Percentiles rank a stretch among this genome's conserved stretches.
Evolutionary conservation across 768 basidiomycete species (phyloP).

Genomic region (Termitomyces sp.): DNA sequence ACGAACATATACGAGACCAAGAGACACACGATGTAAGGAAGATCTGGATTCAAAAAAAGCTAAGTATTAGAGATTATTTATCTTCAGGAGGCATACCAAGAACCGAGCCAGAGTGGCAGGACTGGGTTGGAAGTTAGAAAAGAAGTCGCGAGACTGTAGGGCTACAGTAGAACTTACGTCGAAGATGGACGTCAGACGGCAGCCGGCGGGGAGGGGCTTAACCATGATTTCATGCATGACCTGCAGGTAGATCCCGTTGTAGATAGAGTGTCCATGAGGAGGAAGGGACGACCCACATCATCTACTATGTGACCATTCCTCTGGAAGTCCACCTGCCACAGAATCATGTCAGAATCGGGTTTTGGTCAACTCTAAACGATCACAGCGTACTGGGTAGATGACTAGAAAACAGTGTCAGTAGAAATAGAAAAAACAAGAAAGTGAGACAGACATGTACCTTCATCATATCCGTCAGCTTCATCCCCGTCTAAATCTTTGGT

Average conservation of each 20-base stretch:
- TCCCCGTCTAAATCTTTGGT: constrained; percentile 79
- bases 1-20: background rate
- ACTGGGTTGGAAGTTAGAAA: constrained; percentile 32
- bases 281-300: constrained; percentile 50
- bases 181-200: constrained; percentile 81
- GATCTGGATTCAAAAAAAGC: constrained; percentile 34
- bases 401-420: constrained; percentile 33
- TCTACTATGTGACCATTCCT: constrained; percentile 77
- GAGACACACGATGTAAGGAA: constrained; percentile 56
- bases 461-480: constrained; percentile 80
- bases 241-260: constrained; percentile 25
- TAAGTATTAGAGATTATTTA: background rate
- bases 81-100: constrained; percentile 45
- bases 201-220: constrained; percentile 73
- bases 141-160: background rate
- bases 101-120: constrained; percentile 87
- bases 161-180: constrained; percentile 45
- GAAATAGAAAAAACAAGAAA: background rate
- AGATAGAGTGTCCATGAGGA: constrained; percentile 1
- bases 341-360: background rate
- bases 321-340: constrained; percentile 42
- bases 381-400: constrained; percentile 79
- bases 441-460: constrained; percentile 38
- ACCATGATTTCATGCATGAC: constrained; percentile 79
- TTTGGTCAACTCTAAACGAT: background rate